Base-by-base conservation (phyloP, 2,329 filamentous ascomycete genomes). In the Keithomyces neogunnii region DNA sequence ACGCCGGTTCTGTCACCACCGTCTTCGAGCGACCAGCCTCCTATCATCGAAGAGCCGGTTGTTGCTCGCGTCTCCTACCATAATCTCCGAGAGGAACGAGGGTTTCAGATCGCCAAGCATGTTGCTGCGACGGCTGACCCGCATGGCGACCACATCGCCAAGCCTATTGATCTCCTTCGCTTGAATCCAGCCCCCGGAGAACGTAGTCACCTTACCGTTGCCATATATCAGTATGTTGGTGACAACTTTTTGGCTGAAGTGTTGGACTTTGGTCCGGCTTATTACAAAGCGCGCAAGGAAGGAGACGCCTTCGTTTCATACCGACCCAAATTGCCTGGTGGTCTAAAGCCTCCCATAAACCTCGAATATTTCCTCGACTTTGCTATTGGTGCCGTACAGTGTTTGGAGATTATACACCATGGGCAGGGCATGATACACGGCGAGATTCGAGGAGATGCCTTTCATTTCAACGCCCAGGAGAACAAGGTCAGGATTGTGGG, bases 361-460 rank as follows among this genome's bases (percentile, higher is more conserved):
- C 72, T 96, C 5, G 77, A 86, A 45, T 76, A 81, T 13, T 96
- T 96, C 61, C 77, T 97, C 31, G 86, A 95, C 61, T 96, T 96
- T 63, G 92, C 91, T 32, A 88, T 96, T 53, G 91, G 91, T 29
- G 88, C 91, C 1, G 82, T 87, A 5, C 82, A 95, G 66, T 95
- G 89, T 63, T 70, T 95, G 46, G 91, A 96, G 66, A 83, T 95
- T 45, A 72, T 97, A n/a, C 92, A 97, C 61, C 90, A 96, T 67
- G 85, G 87, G 7, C 81, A 92, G 52, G 85, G 88, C 54, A 82
- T 90, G 52, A 85, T 96, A 1, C 92, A 96, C 60, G 92, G 92
- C 44, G 92, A 97, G 68, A 85, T 97, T 48, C 81, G 92, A 31
- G 88, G 85, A 4, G 92, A 97, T 67, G 87, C 90, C 1, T 96